Conservation (phyloP, 2,329 filamentous ascomycete genomes). For the Zelopaecilomyces penicillatus region DNA sequence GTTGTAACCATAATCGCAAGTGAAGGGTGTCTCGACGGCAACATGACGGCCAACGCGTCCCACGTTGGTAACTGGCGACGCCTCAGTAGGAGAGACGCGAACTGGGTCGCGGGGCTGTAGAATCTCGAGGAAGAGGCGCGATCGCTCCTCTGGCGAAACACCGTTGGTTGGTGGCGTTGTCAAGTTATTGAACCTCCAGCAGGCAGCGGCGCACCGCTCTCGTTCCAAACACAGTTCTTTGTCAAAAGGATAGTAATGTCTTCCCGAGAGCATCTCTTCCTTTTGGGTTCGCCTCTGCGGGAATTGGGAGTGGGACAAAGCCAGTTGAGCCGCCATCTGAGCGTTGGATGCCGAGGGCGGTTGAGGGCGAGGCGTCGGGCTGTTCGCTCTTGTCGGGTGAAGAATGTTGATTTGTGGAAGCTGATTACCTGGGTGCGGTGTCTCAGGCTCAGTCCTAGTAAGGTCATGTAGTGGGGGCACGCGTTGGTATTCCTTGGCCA, state of each 20-base stretch:
- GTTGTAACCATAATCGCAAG: slow-evolving; percentile 94
- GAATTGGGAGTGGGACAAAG: slow-evolving; percentile 48
- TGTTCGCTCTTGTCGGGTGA: slow-evolving; percentile 42
- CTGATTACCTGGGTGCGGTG: slow-evolving; percentile 40
- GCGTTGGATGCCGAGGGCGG: slow-evolving; percentile 33
- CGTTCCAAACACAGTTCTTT: slow-evolving; percentile 73
- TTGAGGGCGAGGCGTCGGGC: slow-evolving; percentile 32
- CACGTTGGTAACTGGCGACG: slow-evolving; percentile 42
- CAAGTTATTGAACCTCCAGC: slow-evolving; percentile 75
- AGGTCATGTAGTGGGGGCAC: slow-evolving; percentile 54
- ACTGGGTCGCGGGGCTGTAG: slow-evolving; percentile 53
- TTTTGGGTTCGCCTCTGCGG: slow-evolving; percentile 57
- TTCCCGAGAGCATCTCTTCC: slow-evolving; percentile 78
- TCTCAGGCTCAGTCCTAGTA: slow-evolving; percentile 47
- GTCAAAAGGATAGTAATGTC: slow-evolving; percentile 72
- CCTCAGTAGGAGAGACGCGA: slow-evolving; percentile 46
- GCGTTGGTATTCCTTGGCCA: slow-evolving; percentile 51
- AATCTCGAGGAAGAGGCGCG: slow-evolving; percentile 63
- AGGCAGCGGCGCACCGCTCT: slow-evolving; percentile 71
- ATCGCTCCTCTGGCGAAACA: slow-evolving; percentile 59
- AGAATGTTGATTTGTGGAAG: slow-evolving; percentile 52
- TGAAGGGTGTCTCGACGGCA: slow-evolving; percentile 79
- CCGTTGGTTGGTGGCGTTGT: slow-evolving; percentile 66
- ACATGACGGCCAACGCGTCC: slow-evolving; percentile 67
- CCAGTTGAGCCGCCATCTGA: slow-evolving; percentile 51